Conservation (phyloP, 2,329 filamentous ascomycete species). For the Fusarium continuum region DNA sequence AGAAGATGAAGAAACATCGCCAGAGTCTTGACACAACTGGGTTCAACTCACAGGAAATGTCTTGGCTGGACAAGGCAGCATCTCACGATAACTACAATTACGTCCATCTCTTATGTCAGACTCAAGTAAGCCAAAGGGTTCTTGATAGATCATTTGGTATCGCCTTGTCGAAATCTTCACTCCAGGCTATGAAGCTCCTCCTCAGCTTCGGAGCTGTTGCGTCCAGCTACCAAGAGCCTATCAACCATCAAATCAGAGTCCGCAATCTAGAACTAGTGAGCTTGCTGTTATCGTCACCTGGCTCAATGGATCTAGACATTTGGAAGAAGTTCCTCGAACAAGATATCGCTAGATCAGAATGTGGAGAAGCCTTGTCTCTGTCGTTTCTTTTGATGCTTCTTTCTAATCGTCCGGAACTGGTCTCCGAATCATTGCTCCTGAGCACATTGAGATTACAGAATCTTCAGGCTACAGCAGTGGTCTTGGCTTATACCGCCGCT, state of each 20-base stretch:
- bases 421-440: background rate
- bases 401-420: background rate
- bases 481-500: conserved; percentile 4
- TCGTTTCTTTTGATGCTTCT: background rate
- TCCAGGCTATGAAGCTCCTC: background rate
- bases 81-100: conserved; percentile 8
- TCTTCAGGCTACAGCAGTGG: background rate
- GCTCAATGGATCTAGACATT: background rate
- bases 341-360: background rate
- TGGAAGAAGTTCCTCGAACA: conserved; percentile 8
- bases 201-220: conserved; percentile 19
- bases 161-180: background rate
- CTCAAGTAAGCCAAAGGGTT: background rate
- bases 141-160: conserved; percentile 11
- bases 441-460: background rate
- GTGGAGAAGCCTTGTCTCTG: background rate
- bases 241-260: background rate
- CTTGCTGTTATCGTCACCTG: conserved; percentile 3
- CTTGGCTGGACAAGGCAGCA: conserved; percentile 1
- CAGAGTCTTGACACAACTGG: background rate
- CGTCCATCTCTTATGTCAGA: conserved; percentile 17
- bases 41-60: background rate
- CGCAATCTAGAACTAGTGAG: background rate
- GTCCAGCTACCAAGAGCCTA: background rate
- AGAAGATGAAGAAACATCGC: conserved; percentile 16